A percentile compares a stretch with the other conserved stretches of the same genome.
Evolutionary conservation across 305 asterid species (phyloP).

Genomic region (Fraxinus dipetala): DNA sequence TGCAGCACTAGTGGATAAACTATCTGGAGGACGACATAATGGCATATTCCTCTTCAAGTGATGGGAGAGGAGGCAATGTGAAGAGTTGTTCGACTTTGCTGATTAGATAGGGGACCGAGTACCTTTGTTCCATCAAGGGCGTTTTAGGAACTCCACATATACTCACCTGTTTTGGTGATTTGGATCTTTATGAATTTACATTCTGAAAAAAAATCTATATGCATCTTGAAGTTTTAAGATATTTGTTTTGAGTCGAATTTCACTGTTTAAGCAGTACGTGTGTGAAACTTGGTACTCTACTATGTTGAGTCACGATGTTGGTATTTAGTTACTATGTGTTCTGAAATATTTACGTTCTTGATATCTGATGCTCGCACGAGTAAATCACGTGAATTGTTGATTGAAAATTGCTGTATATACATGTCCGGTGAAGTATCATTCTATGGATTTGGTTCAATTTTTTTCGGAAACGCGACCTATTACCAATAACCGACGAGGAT

Average conservation of each 20-base stretch:
- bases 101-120: not conserved
- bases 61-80: not conserved
- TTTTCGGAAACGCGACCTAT: not conserved
- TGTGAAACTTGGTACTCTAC: not conserved
- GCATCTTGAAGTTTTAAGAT: not conserved
- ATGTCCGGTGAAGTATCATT: not conserved
- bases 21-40: conserved; percentile 5
- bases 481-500: not conserved
- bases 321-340: not conserved
- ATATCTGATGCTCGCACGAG: not conserved
- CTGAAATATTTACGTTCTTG: not conserved
- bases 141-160: not conserved
- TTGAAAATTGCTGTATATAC: not conserved
- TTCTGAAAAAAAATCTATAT: not conserved
- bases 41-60: not conserved
- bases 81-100: not conserved
- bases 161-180: not conserved
- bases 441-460: not conserved
- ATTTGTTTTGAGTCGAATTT: not conserved
- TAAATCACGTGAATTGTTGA: not conserved
- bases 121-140: not conserved
- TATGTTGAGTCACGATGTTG: not conserved
- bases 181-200: not conserved
- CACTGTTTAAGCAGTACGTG: not conserved
- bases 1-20: conserved; percentile 2